These are phyloP conservation scores for Pyricularia sp. DNA, from an alignment of 2,329 filamentous ascomycete species.

Conservation along the genomic window DNA sequence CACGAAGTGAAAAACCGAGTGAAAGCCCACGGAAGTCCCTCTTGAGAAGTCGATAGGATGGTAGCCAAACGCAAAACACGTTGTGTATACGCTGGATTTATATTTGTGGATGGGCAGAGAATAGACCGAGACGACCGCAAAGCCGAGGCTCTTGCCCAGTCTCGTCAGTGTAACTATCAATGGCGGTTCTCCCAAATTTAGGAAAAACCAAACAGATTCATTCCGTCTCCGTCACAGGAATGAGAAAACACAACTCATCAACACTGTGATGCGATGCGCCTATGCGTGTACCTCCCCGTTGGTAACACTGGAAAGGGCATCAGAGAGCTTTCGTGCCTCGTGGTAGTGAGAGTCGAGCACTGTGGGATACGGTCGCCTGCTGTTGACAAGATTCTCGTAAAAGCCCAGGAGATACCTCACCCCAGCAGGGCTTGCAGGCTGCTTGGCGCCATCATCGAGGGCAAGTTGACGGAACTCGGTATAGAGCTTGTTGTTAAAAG, in stretches of 20 bases:
- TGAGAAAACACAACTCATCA: not conserved
- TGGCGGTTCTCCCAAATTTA: not conserved
- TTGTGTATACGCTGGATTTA: not conserved
- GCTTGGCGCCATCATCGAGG: constrained; percentile 45
- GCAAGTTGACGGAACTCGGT: constrained; percentile 58
- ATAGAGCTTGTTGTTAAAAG: constrained; percentile 67
- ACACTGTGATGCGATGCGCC: not conserved
- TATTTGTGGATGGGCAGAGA: not conserved
- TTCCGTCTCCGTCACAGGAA: not conserved
- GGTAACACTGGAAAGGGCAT: not conserved
- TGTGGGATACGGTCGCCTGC: constrained; percentile 12
- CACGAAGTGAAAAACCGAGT: not conserved
- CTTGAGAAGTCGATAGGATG: not conserved
- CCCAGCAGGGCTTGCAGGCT: constrained; percentile 34
- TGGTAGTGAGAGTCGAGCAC: constrained; percentile 15
- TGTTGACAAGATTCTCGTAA: constrained; percentile 30
- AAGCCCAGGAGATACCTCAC: constrained; percentile 51
- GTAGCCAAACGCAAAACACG: not conserved
- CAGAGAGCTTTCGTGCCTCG: constrained; percentile 13
- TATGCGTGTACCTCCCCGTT: constrained; percentile 7
- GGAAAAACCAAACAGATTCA: not conserved
- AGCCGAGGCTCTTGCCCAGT: not conserved
- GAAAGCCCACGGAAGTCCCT: not conserved
- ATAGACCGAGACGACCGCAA: not conserved
- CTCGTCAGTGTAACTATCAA: not conserved